phyloP scores from a whole-genome alignment of 441 rosid genomes.

The Biscutella auriculata region DNA sequence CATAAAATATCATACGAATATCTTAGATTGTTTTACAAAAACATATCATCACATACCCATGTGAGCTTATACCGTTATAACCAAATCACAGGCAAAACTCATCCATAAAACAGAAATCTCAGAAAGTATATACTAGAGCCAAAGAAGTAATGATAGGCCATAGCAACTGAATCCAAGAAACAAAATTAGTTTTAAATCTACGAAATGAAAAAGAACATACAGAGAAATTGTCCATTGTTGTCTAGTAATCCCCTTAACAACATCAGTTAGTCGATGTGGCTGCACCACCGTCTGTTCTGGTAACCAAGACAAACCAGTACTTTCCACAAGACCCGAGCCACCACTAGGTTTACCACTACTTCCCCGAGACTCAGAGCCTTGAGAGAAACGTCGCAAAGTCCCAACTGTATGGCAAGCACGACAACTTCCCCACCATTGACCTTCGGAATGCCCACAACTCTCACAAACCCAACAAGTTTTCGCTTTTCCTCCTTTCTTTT shows the following conservation, averaged over 20 bases:
- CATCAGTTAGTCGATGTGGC: conserved; percentile 47
- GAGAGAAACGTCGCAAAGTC: conserved; percentile 41
- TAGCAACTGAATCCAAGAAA: neutral
- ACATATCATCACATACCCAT: too few species aligned
- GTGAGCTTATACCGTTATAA: too few species aligned
- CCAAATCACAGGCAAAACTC: too few species aligned
- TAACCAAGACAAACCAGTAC: conserved; percentile 47
- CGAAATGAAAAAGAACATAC: too few species aligned
- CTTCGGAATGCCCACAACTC: conserved; percentile 50
- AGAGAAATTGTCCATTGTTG: conserved; percentile 54
- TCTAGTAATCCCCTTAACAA: conserved; percentile 45
- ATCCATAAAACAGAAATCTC: too few species aligned
- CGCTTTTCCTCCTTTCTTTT: conserved; percentile 46
- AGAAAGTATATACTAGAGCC: too few species aligned
- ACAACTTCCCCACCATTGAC: conserved; percentile 85
- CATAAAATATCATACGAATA: too few species aligned
- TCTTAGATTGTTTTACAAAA: too few species aligned
- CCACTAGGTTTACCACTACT: conserved; percentile 25
- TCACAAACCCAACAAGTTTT: conserved; percentile 52
- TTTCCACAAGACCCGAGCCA: conserved; percentile 32
- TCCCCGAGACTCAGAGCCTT: conserved; percentile 15
- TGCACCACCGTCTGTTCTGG: conserved; percentile 33
- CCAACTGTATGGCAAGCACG: conserved; percentile 39
- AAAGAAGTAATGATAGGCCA: neutral
- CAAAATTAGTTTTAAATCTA: neutral